Percentiles rank a stretch among this genome's conserved stretches.
These are phyloP conservation scores for Pythium diclinum DNA, from an alignment of 352 stramenopile genomes.

Conservation along the genomic window DNA sequence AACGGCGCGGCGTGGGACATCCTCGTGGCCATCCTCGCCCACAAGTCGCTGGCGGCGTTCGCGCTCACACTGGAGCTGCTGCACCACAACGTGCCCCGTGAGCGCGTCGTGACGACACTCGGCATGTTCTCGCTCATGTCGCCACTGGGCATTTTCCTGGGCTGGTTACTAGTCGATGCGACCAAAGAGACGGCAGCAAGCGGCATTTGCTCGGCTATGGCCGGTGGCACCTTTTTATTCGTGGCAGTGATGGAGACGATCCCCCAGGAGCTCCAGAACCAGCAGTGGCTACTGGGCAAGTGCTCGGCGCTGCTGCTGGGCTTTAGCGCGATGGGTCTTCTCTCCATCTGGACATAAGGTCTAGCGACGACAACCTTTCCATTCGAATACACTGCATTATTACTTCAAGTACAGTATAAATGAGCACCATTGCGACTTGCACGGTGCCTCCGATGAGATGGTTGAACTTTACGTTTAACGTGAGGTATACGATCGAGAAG, in stretches of 20 bases:
- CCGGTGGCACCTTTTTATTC: constrained; percentile 79
- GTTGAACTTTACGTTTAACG: too few species aligned
- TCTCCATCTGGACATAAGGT: constrained; percentile 67
- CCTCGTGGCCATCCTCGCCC: constrained; percentile 70
- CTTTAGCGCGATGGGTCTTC: constrained; percentile 57
- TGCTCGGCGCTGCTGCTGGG: constrained; percentile 50
- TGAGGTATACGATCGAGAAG: too few species aligned
- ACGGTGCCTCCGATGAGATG: too few species aligned
- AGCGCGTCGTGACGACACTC: constrained; percentile 42
- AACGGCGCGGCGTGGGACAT: constrained; percentile 67
- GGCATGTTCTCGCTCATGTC: constrained; percentile 75
- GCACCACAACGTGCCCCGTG: constrained; percentile 48
- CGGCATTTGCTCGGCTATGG: constrained; percentile 70
- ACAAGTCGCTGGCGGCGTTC: constrained; percentile 81
- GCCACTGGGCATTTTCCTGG: constrained; percentile 62
- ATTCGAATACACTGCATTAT: neutral
- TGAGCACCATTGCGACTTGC: too few species aligned
- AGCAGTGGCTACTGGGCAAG: constrained; percentile 46
- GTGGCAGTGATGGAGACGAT: constrained; percentile 83
- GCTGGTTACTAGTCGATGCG: constrained; percentile 44
- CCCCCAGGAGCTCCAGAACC: constrained; percentile 68
- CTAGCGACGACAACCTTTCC: too few species aligned
- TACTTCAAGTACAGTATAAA: neutral
- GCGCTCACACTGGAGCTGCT: constrained; percentile 68
- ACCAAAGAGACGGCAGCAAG: constrained; percentile 43